phyloP scores from a whole-genome alignment of 371 early-diverging fungal species.

The Mortierella sp. region DNA sequence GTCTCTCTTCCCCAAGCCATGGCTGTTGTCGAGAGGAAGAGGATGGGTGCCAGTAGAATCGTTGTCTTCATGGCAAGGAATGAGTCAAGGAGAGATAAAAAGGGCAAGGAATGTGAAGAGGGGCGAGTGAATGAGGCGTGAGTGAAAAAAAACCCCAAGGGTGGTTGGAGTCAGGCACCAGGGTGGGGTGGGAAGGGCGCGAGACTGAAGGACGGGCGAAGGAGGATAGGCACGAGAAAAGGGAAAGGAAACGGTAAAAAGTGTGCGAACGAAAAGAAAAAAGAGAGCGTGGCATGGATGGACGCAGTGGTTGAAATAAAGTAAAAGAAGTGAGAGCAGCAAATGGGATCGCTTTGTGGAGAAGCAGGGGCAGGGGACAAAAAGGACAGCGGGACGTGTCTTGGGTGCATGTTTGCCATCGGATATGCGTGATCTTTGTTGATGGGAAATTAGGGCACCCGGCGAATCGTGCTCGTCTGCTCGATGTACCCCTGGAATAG shows the following conservation, averaged over 20 bases:
- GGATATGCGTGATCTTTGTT: too few species aligned
- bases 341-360: not conserved
- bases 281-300: not conserved
- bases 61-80: conserved; percentile 36
- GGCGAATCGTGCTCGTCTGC: too few species aligned
- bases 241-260: not conserved
- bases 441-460: too few species aligned
- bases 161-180: not conserved
- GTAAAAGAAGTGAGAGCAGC: not conserved
- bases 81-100: too few species aligned
- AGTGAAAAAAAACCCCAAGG: not conserved
- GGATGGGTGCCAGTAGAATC: conserved; percentile 24
- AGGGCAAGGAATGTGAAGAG: not conserved
- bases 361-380: not conserved
- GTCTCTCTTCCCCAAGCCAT: conserved; percentile 30
- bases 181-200: conserved; percentile 2
- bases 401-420: not conserved
- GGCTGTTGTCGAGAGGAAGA: conserved; percentile 33
- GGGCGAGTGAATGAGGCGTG: not conserved
- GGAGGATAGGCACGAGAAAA: not conserved
- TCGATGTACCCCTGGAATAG: too few species aligned
- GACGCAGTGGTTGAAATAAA: not conserved
- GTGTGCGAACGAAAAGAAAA: not conserved
- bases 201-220: not conserved
- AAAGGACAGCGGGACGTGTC: not conserved